Base-by-base conservation (phyloP, 768 basidiomycete species). In the Pilatotrama ljubarskyi region DNA sequence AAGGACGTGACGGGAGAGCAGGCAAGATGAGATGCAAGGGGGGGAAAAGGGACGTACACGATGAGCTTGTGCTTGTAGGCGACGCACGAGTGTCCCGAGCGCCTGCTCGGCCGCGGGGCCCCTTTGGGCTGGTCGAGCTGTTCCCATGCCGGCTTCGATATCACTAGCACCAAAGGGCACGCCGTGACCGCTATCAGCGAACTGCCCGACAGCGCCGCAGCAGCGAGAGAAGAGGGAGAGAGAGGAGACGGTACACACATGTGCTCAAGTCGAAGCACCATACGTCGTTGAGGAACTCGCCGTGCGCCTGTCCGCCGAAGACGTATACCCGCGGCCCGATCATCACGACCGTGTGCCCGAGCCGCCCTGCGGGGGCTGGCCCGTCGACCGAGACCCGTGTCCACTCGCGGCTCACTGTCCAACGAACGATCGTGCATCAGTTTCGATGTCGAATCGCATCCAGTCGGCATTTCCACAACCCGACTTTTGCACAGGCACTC, bases 211-310 rank as follows among this genome's bases (percentile, higher is more conserved):
- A n/a, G n/a, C n/a, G n/a, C n/a, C n/a, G n/a, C n/a, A n/a, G n/a
- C n/a, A n/a, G n/a, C n/a, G n/a, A n/a, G n/a, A n/a, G n/a, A n/a
- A n/a, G n/a, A 35, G 10, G 22, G n/a, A 52, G 29, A 18, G 14
- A 15, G n/a, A 18, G 32, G 55, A 51, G 5, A 53, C 29, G 37
- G 11, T n/a, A 71, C 91, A 75, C 74, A 95, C 95, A 76, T 58
- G 93, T 90, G 69, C 90, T 93, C 61, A 98, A 81, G 76, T 98
- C 94, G 70, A 97, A 98, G 15, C 85, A 83, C 93, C 94, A 95
- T 36, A 98, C 72, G 73, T 98, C 95, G 68, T 93, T 90, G 72
- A 95, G 79, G 72, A 95, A 96, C 67, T 88, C 82, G 25, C 91
- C 91, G 63, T 95, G 90, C 9, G 91, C 91, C 72, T 97, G 94